Percentiles rank a stretch among this genome's conserved stretches.
Conservation (phyloP, 305 asterid genomes). For the Andrographis paniculata region DNA sequence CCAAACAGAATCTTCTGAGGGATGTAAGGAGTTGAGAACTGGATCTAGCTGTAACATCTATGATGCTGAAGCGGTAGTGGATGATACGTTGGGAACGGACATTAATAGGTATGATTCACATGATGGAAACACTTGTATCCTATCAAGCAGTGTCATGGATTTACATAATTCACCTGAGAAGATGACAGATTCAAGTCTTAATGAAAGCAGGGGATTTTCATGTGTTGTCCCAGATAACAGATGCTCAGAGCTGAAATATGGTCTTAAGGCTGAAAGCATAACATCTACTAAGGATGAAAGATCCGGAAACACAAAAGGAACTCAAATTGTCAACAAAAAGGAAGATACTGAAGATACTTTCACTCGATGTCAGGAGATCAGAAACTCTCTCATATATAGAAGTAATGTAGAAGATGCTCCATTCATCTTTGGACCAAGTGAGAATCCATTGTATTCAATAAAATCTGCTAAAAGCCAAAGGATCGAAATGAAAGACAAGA, state of each 20-base stretch:
- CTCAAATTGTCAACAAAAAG: conserved; percentile 29
- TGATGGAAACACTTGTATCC: conserved; percentile 15
- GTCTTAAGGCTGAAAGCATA: conserved; percentile 26
- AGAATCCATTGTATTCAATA: conserved; percentile 19
- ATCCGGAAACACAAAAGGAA: conserved; percentile 23
- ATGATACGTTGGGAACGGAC: conserved; percentile 23
- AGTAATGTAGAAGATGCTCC: conserved; percentile 37
- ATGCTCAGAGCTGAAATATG: conserved; percentile 20
- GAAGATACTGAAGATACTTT: conserved; percentile 25
- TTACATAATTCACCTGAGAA: conserved; percentile 22
- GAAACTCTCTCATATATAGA: conserved; percentile 34
- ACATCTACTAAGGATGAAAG: conserved; percentile 24
- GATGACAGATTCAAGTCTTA: conserved; percentile 23
- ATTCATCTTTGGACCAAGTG: conserved; percentile 29
- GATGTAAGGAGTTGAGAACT: conserved; percentile 22
- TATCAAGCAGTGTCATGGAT: conserved; percentile 13
- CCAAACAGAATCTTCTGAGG: conserved; percentile 26
- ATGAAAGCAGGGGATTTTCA: conserved; percentile 25
- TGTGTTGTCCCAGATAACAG: conserved; percentile 18
- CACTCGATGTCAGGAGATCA: conserved; percentile 23
- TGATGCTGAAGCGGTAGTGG: conserved; percentile 23
- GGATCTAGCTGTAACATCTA: conserved; percentile 18
- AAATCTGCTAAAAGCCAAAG: conserved; percentile 30
- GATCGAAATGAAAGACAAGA: conserved; percentile 31
- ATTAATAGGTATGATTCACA: conserved; percentile 26